Evolutionary conservation across 1,284 basidiomycete genomes (phyloP), one percentile per base, ranked within the genome.

Genomic region (Irpex sp.): DNA sequence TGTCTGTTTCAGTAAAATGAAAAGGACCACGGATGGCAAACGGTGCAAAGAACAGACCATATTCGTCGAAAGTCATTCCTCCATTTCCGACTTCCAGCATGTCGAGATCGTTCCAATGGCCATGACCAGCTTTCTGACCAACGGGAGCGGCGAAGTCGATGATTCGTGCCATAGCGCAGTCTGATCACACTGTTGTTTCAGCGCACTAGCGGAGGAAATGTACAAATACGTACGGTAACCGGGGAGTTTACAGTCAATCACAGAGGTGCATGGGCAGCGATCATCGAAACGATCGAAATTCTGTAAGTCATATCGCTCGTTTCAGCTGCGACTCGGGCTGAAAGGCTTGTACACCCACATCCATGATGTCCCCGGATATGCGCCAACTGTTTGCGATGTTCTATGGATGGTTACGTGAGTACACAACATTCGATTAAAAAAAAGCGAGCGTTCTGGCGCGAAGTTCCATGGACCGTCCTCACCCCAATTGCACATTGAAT

Each of bases 401-500:
- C 76, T 80, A 34, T 63, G 1, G 40, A 31, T 26, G 58, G 47
- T 5, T 54, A 15, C 21, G 15, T 40, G 49, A 31, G 21, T 3
- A 31, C 2, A 31, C 31, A 19, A 44, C 8, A 3, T 44, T 5
- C 11, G 65, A 19, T 21, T 40, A 17, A 1, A 26, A 31, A 6
- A 57, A 21, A 4, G 31, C 17, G 7, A 3, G 36, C 40, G 31
- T 57, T 78, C 77, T 13, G 71, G 67, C 9, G 76, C 81, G 72
- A 80, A 82, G 63, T 81, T 81, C 77, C 81, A 83, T 0, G 81
- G 75, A 0, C 73, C 72, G 62, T 82, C 79, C 62, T 79, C 77
- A 51, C 78, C 78, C 80, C 81, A 82, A 64, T 81, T 79, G 67
- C 81, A 82, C 74, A 82, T 76, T 5, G 79, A 78, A 65, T 81